Conservation (phyloP, 228 moss, liverwort and hornwort species). For the Sphagnum magellanicum region DNA sequence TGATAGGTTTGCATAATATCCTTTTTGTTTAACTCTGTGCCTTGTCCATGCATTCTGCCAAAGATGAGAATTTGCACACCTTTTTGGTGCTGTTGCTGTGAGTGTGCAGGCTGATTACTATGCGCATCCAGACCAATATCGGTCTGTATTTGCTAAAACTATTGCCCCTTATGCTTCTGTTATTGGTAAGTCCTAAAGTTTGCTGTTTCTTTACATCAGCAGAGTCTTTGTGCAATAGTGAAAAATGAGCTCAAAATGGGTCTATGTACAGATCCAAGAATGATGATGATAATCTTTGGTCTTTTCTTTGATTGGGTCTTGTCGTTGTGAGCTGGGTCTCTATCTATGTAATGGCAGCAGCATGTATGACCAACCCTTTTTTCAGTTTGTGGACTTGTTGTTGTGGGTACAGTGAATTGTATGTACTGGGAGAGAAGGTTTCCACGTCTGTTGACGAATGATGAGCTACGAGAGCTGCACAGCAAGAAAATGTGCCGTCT, state of each 20-base stretch:
- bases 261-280: too few relatives aligned
- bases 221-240: too few relatives aligned
- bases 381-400: too few relatives aligned
- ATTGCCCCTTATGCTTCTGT: constrained; percentile 81
- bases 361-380: too few relatives aligned
- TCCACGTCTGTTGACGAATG: constrained; percentile 68
- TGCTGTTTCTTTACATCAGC: too few relatives aligned
- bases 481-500: constrained; percentile 30
- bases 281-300: too few relatives aligned
- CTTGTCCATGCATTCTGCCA: too few relatives aligned
- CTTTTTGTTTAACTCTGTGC: too few relatives aligned
- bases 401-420: constrained; percentile 67
- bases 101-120: constrained; percentile 72
- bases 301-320: neutral
- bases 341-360: too few relatives aligned
- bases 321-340: neutral
- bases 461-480: constrained; percentile 55
- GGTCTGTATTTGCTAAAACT: constrained; percentile 64
- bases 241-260: too few relatives aligned
- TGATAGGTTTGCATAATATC: too few relatives aligned
- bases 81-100: neutral
- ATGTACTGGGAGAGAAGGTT: constrained; percentile 99
- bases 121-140: constrained; percentile 86
- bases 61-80: too few relatives aligned
- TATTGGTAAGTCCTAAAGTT: constrained; percentile 36